Evolutionary conservation across 805 yeast species (phyloP).

Genomic region (Torulaspora delbrueckii): DNA sequence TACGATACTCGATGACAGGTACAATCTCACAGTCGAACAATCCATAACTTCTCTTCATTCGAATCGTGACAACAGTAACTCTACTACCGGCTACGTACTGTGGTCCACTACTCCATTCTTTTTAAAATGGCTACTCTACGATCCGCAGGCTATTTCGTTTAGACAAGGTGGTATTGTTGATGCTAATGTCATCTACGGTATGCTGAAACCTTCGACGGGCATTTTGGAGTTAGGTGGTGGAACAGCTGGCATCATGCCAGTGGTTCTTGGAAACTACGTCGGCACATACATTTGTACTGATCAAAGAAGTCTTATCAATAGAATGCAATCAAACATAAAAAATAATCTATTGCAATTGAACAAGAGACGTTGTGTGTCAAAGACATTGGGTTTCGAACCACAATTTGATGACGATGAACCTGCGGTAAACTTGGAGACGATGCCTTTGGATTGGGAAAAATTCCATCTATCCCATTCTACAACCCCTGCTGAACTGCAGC

Average conservation of each 20-base stretch:
- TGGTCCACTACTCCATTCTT: conserved; percentile 36
- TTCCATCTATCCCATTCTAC: conserved; percentile 9
- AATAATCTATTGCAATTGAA: conserved; percentile 27
- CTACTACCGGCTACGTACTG: conserved; percentile 37
- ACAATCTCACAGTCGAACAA: conserved; percentile 27
- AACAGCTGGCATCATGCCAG: conserved; percentile 28
- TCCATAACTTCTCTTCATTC: conserved; percentile 30
- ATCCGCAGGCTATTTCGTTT: conserved; percentile 14
- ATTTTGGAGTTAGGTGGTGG: conserved; percentile 35
- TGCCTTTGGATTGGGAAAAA: conserved; percentile 34
- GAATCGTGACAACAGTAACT: conserved; percentile 29
- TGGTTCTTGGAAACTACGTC: conserved; percentile 29
- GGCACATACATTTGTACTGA: conserved; percentile 31
- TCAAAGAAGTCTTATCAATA: conserved; percentile 31
- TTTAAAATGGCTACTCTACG: conserved; percentile 33
- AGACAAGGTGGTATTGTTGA: conserved; percentile 18
- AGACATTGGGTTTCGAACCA: conserved; percentile 6
- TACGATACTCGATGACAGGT: conserved; percentile 11
- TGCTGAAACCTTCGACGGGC: conserved; percentile 8
- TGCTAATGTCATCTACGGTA: neutral
- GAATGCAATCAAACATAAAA: conserved; percentile 26
- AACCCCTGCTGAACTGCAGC: conserved; percentile 3
- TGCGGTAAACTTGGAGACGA: conserved; percentile 20
- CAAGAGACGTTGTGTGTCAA: conserved; percentile 15
- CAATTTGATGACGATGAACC: neutral